Evolutionary conservation across 805 yeast species (phyloP).

Genomic region (Yarrowia divulgata): DNA sequence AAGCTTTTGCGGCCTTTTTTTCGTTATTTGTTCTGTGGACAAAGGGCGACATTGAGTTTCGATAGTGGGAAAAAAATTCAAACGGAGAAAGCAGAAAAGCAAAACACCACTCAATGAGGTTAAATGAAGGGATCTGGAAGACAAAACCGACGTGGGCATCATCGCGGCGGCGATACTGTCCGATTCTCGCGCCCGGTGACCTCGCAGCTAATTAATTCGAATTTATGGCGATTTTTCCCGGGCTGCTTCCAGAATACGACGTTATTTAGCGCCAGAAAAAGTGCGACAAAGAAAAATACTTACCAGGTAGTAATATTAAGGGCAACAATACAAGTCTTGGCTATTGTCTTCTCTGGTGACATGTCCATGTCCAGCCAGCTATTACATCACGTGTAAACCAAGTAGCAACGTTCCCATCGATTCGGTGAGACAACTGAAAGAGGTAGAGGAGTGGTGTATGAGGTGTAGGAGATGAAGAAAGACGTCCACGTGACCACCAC

Average conservation of each 20-base stretch:
- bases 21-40: constrained; percentile 1
- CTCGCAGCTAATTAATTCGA: not conserved
- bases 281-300: not conserved
- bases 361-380: not conserved
- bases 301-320: not conserved
- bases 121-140: not conserved
- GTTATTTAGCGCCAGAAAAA: not conserved
- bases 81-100: not conserved
- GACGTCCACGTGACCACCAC: not conserved
- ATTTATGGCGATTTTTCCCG: not conserved
- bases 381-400: constrained; percentile 9
- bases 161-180: not conserved
- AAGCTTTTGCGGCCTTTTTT: constrained; percentile 22
- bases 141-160: not conserved
- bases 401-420: constrained; percentile 14
- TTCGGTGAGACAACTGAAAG: not conserved
- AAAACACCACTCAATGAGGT: not conserved
- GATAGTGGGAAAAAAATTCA: constrained; percentile 24
- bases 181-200: not conserved
- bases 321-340: not conserved
- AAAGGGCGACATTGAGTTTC: not conserved
- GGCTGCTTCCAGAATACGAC: not conserved
- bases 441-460: not conserved
- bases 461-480: no score
- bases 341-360: not conserved